Percentiles rank a stretch among this genome's conserved stretches.
Conservation (phyloP, 768 basidiomycete species). For the Rhodotorula diobovata region DNA sequence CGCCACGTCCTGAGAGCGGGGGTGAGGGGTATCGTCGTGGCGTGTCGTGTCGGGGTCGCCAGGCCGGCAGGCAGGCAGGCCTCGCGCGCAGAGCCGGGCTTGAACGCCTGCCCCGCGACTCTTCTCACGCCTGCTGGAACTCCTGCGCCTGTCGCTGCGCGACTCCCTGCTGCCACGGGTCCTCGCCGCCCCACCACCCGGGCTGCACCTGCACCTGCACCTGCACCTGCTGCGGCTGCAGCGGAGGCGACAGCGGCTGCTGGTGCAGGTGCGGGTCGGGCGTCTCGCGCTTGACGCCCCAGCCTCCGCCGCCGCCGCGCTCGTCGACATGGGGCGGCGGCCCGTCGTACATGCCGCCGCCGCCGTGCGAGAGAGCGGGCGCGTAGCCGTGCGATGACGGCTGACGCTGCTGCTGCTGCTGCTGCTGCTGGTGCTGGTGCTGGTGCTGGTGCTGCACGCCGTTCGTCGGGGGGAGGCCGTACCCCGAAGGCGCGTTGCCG, state of each 20-base stretch:
- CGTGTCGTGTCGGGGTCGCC: too few species aligned
- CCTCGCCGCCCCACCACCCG: slow-evolving; percentile 7
- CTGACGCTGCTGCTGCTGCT: too few species aligned
- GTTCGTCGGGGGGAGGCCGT: neutral
- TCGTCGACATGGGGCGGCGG: too few species aligned
- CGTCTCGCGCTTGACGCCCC: neutral
- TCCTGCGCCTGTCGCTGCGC: neutral
- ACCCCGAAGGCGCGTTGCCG: neutral
- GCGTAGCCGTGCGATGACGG: neutral
- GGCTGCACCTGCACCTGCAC: neutral
- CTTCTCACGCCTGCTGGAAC: neutral
- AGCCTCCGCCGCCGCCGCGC: neutral
- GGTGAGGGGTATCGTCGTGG: neutral
- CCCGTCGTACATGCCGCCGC: too few species aligned
- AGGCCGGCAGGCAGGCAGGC: too few species aligned
- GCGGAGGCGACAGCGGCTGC: neutral
- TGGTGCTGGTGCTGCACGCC: neutral
- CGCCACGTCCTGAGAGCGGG: neutral
- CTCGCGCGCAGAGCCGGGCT: too few species aligned
- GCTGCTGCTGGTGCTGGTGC: too few species aligned
- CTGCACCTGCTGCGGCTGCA: neutral
- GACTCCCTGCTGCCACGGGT: neutral
- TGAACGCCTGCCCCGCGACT: too few species aligned
- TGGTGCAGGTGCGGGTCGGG: neutral
- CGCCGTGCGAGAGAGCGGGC: too few species aligned